A percentile compares a stretch with the other conserved stretches of the same genome.
Conservation (phyloP, 306 rosid genomes). For the Malus orientalis region DNA sequence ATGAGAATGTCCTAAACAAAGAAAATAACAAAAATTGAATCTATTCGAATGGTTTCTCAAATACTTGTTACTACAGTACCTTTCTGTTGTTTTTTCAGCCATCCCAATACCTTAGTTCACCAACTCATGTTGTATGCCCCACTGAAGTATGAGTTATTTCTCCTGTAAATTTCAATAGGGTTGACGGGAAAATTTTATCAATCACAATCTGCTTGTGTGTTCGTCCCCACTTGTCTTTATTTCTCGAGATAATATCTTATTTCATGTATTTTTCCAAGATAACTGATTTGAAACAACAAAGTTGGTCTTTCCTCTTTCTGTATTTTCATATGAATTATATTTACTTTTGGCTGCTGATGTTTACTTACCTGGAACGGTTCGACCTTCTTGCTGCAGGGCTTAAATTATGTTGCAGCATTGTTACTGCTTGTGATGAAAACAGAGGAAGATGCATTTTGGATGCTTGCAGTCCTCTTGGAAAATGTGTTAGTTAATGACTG, state of each 20-base stretch:
- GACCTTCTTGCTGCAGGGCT: constrained; percentile 55
- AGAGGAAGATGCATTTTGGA: constrained; percentile 99
- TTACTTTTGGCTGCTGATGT: background rate
- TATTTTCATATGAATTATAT: background rate
- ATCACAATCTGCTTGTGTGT: background rate
- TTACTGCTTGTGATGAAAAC: constrained; percentile 96
- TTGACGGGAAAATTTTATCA: background rate
- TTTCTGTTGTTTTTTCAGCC: background rate
- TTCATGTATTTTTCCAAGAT: background rate
- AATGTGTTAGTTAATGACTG: constrained; percentile 88
- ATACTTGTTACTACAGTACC: background rate
- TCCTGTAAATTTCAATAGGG: background rate
- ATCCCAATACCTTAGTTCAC: background rate
- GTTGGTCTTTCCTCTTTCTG: background rate
- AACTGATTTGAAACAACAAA: background rate
- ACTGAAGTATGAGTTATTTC: background rate
- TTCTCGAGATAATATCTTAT: background rate
- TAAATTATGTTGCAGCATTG: constrained; percentile 93
- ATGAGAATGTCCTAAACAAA: background rate
- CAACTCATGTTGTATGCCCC: background rate
- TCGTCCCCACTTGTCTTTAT: background rate
- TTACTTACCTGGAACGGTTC: constrained; percentile 2
- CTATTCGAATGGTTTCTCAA: background rate
- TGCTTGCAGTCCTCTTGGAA: constrained; percentile 94
- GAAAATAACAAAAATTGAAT: background rate